A percentile compares a stretch with the other conserved stretches of the same genome.
phyloP scores from a whole-genome alignment of 2,329 filamentous ascomycete species.

The Penicillium decumbens region DNA sequence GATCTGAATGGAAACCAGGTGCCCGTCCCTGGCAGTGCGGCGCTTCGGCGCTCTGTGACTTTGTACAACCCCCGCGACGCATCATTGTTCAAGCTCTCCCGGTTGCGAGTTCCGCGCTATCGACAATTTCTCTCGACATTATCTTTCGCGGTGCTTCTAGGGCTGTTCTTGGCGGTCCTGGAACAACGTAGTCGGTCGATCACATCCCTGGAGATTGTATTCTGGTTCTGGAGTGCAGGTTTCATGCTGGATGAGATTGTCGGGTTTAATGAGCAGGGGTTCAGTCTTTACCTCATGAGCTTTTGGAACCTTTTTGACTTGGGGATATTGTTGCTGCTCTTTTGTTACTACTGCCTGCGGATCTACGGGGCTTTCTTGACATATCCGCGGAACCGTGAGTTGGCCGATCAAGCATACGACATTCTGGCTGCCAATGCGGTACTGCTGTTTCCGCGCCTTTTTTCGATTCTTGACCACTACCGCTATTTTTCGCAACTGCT shows the following conservation, averaged over 20 bases:
- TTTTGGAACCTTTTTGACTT: constrained; percentile 97
- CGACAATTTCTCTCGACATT: constrained; percentile 83
- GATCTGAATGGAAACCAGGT: constrained; percentile 23
- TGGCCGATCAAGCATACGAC: constrained; percentile 85
- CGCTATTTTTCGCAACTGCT: constrained; percentile 93
- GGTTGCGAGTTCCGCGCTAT: constrained; percentile 85
- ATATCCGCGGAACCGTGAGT: constrained; percentile 61
- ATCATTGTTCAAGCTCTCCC: constrained; percentile 84
- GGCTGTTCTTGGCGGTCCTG: constrained; percentile 79
- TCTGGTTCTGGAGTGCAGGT: constrained; percentile 97
- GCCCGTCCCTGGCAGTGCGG: constrained; percentile 11
- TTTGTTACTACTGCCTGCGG: constrained; percentile 84
- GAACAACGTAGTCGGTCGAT: constrained; percentile 71
- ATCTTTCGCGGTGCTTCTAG: constrained; percentile 79
- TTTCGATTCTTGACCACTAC: constrained; percentile 90
- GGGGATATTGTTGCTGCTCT: constrained; percentile 77
- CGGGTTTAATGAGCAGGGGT: constrained; percentile 93
- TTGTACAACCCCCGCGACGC: constrained; percentile 88
- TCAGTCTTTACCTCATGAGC: constrained; percentile 93
- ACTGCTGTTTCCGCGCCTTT: constrained; percentile 81
- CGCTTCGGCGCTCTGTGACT: constrained; percentile 65
- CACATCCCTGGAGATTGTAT: constrained; percentile 77
- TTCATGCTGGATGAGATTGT: constrained; percentile 97
- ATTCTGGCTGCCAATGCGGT: constrained; percentile 90
- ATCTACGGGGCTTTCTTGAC: constrained; percentile 81